A percentile compares a stretch with the other conserved stretches of the same genome.
These are phyloP conservation scores for Sequoia sempervirens DNA, from an alignment of 75 land plant species.

Conservation along the genomic window DNA sequence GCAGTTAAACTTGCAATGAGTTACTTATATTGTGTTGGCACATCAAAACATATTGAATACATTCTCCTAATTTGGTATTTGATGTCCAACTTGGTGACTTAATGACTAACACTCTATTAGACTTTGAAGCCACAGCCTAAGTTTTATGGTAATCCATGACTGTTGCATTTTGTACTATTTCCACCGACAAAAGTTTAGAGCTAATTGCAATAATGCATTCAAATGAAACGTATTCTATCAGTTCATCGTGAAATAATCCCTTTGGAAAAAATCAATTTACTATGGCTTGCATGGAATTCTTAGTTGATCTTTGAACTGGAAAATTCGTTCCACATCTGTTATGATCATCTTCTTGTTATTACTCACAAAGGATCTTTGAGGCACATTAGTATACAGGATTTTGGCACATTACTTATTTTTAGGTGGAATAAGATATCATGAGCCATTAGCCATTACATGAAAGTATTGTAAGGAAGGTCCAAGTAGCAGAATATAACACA, in stretches of 20 bases:
- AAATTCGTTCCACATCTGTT: background rate
- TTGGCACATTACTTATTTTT: background rate
- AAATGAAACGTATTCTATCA: background rate
- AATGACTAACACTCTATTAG: background rate
- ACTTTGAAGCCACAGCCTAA: background rate
- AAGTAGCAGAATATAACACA: too few relatives aligned
- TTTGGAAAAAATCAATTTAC: background rate
- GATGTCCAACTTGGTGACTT: background rate
- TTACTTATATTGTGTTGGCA: background rate
- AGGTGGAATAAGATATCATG: background rate
- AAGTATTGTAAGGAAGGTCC: background rate
- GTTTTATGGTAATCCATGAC: background rate
- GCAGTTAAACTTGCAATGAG: background rate
- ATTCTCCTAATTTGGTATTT: background rate
- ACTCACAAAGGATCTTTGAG: background rate
- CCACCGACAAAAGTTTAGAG: background rate
- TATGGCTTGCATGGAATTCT: too few relatives aligned
- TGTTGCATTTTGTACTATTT: background rate
- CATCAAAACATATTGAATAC: background rate
- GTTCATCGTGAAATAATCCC: background rate
- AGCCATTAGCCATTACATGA: background rate
- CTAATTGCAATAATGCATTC: background rate
- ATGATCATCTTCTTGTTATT: background rate
- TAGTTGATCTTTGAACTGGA: background rate
- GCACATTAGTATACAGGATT: background rate